Base-by-base conservation (phyloP, 225 moss, liverwort and hornwort genomes). In the Rhytidiadelphus loreus region DNA sequence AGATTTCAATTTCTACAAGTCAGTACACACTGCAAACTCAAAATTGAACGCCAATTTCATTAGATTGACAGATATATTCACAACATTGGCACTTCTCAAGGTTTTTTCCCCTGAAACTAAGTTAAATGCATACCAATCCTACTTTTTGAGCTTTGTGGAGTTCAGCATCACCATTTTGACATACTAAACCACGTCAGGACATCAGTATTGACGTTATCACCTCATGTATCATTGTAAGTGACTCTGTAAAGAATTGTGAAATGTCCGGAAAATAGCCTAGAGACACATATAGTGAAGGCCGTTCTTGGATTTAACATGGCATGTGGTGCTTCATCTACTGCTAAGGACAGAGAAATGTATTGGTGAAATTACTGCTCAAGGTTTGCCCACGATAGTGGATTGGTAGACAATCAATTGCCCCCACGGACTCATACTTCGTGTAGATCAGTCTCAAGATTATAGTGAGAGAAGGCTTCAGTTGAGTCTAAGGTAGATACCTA, bases 131-230 rank as follows among this genome's bases (percentile, higher is more conserved):
- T 30, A 11, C 11, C 44, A 44, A 28, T 72, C 28, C 44, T 44
- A n/a, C 22, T 22, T 66, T 37, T 7, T n/a, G 37, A 71, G 71
- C 8, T 43, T 43, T 26, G 16, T 26, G 43, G 16, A 48, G 32
- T 20, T 48, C 20, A 50, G 20, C 5, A 8, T 28, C 20, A 50
- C 75, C 21, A 75, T 21, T 75, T 33, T 33, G 13, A 52, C 75
- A 52, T 52, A 50, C 30, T 2, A 73, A 75, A 50, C 33, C 33
- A 13, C 2, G 1, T 20, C 48, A 48, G 2, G 32, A 32, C 4
- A 50, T 4, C 5, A 48, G 4, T 74, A 4, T 6, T 48, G 19
- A 30, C 2, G 0, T 11, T 12, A 19, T 48, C 1, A 4, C 19
- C 74, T 48, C 48, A 29, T 46, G 7, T 46, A 18, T 46, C 46